Evolutionary conservation across 2,329 filamentous ascomycete genomes (phyloP).

Genomic region (Fusarium domesticum): DNA sequence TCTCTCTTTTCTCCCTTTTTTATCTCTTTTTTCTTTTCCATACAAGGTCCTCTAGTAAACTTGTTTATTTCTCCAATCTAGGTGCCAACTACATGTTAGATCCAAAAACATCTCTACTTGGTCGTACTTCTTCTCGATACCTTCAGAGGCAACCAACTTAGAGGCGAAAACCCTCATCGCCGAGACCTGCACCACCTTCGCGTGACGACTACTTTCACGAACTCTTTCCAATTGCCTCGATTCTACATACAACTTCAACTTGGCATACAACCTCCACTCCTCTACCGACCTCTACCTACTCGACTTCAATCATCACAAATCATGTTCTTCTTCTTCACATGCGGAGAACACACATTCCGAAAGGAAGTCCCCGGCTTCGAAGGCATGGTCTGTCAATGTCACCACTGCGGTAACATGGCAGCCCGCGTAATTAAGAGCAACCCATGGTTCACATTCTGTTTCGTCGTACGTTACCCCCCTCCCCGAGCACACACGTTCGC

Average conservation of each 20-base stretch:
- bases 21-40: too few species aligned
- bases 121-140: not conserved
- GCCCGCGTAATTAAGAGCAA: conserved; percentile 60
- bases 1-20: too few species aligned
- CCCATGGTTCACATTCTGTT: conserved; percentile 79
- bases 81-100: too few species aligned
- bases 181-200: conserved; percentile 22
- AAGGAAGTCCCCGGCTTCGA: conserved; percentile 60
- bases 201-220: conserved; percentile 17
- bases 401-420: conserved; percentile 64
- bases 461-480: conserved; percentile 50
- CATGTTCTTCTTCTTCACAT: conserved; percentile 63
- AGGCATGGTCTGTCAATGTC: conserved; percentile 59
- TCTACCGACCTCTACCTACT: conserved; percentile 1
- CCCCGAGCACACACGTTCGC: too few species aligned
- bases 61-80: too few species aligned
- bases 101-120: too few species aligned
- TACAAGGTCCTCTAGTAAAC: too few species aligned
- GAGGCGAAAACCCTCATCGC: conserved; percentile 6
- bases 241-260: not conserved
- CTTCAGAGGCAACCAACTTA: too few species aligned
- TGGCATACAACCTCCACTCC: not conserved
- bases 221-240: conserved; percentile 6
- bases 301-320: conserved; percentile 1
- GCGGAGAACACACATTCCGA: conserved; percentile 60